phyloP scores from a whole-genome alignment of 768 basidiomycete genomes.

The Boletales sp. region DNA sequence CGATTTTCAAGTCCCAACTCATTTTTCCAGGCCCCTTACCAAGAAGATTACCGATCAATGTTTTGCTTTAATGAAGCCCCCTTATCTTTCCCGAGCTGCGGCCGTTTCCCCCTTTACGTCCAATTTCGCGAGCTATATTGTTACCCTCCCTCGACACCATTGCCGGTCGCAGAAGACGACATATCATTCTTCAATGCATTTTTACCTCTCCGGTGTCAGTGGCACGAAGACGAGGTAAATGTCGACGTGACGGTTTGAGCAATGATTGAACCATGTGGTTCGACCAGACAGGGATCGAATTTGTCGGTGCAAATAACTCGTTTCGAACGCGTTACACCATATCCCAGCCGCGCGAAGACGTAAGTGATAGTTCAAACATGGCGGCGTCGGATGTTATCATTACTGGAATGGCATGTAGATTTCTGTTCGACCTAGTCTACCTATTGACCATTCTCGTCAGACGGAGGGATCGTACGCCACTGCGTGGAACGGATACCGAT shows the following conservation, averaged over 20 bases:
- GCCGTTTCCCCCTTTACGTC: slow-evolving; percentile 47
- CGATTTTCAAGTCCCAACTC: not conserved
- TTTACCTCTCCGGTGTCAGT: slow-evolving; percentile 39
- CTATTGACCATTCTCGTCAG: slow-evolving; percentile 25
- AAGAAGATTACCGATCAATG: slow-evolving; percentile 39
- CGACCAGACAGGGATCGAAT: slow-evolving; percentile 27
- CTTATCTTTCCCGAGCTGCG: slow-evolving; percentile 31
- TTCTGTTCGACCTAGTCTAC: not conserved
- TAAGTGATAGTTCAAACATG: slow-evolving; percentile 9
- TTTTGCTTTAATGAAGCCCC: slow-evolving; percentile 32
- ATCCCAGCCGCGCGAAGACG: slow-evolving; percentile 10
- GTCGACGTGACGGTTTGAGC: not conserved
- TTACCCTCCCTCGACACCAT: slow-evolving; percentile 29
- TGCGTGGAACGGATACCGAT: slow-evolving; percentile 56
- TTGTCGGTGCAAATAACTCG: slow-evolving; percentile 31
- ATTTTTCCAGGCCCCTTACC: slow-evolving; percentile 35
- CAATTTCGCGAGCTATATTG: slow-evolving; percentile 47
- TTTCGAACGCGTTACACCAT: slow-evolving; percentile 41
- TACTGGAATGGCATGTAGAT: slow-evolving; percentile 44
- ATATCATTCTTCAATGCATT: slow-evolving; percentile 43
- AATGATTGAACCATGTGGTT: not conserved
- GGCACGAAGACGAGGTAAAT: slow-evolving; percentile 30
- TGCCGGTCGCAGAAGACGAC: slow-evolving; percentile 34
- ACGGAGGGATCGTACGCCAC: slow-evolving; percentile 43
- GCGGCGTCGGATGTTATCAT: slow-evolving; percentile 47